Evolutionary conservation across 1,284 basidiomycete genomes (phyloP), one percentile per base, ranked within the genome.

Genomic region (Leccinum subspadiceum): DNA sequence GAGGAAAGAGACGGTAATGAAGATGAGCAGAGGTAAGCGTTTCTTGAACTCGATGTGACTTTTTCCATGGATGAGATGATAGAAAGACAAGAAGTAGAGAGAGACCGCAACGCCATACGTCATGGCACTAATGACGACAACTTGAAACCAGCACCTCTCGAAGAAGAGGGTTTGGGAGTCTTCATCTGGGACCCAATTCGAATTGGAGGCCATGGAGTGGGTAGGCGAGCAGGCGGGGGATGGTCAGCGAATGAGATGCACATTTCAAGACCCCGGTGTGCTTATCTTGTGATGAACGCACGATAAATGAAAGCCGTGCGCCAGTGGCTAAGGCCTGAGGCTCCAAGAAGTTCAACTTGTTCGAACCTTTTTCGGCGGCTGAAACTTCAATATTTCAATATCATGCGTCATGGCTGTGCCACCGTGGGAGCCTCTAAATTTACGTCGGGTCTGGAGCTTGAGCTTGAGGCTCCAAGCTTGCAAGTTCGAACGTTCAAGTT

Each of bases 1-100:
- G 13, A 64, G 12, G 59, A 77, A 68, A 5, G 67, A 35, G 12
- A 59, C 0, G 4, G 57, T 61, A 41, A 70, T 66, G 57, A 66
- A 75, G 13, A 65, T 46, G 12, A 66, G 26, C 0, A 68, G 39
- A 15, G 64, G 61, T 2, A 54, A 57, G 5, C 54, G 56, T 20
- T 26, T 31, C 17, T 37, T 58, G 50, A 60, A 29, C 39, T 39
- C 39, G n/a, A 39, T n/a, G n/a, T n/a, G n/a, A 39, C 39, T 9
- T n/a, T n/a, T 39, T 39, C 15, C 52, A 2, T 44, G 57, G 5
- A 57, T 0, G 26, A 71, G 69, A 7, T 56, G 48, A 48, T 52
- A 7, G 48, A 67, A 56, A 1, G 68, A 62, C 31, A 61, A 33
- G 10, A 63, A 51, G n/a, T 54, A 68, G 0, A 67, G 41, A 39